These are phyloP conservation scores for Biscogniauxia sp. DNA, from an alignment of 2,329 filamentous ascomycete genomes.

Conservation along the genomic window DNA sequence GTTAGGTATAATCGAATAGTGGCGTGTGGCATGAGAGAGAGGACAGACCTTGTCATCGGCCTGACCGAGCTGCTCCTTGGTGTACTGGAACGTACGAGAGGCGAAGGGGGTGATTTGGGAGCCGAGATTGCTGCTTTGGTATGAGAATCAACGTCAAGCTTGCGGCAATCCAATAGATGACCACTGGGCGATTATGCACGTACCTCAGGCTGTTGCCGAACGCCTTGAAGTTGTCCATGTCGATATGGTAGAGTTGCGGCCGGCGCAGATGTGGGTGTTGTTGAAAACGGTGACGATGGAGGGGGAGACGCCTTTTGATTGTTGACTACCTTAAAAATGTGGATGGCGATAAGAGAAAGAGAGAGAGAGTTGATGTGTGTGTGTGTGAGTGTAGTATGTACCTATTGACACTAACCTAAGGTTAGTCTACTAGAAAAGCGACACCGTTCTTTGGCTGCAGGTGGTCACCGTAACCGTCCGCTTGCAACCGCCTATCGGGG, in stretches of 20 bases:
- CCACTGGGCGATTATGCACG: conserved; percentile 22
- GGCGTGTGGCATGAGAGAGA: conserved; percentile 1
- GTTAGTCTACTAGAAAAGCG: no score
- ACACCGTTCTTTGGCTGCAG: no score
- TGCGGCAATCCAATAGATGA: conserved; percentile 13
- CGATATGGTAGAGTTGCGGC: neutral
- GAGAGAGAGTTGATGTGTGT: no score
- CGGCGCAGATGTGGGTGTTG: neutral
- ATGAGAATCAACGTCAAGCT: conserved; percentile 15
- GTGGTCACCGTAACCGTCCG: no score
- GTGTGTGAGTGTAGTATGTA: no score
- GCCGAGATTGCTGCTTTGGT: conserved; percentile 54
- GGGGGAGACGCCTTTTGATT: no score
- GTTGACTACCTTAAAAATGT: no score
- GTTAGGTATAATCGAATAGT: neutral
- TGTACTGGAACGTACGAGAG: conserved; percentile 91
- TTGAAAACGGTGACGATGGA: neutral
- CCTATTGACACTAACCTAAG: no score
- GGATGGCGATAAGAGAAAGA: no score
- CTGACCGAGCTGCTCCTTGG: conserved; percentile 95
- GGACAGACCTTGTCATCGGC: conserved; percentile 79
- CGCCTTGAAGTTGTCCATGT: conserved; percentile 58
- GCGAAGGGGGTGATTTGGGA: conserved; percentile 89
- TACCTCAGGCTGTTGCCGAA: conserved; percentile 57
- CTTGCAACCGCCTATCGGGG: no score